Base-by-base conservation (phyloP, 306 rosid species). In the Purshia tridentata region DNA sequence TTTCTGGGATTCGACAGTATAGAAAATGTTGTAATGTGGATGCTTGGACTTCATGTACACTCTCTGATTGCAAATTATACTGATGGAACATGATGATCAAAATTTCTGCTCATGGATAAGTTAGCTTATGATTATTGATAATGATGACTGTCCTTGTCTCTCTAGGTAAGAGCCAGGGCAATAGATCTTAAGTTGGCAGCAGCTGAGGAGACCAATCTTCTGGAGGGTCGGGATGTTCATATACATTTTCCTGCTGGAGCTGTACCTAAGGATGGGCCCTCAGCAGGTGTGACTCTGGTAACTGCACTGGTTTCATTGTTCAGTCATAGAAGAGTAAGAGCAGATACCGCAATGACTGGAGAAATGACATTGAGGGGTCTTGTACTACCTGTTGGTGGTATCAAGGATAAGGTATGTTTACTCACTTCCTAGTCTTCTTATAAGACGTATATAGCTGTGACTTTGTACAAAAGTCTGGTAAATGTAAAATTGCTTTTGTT, bases 201-300 rank as follows among this genome's bases (percentile, higher is more conserved):
- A 72, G 79, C 86, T 41, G 88, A 82, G 70, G 89, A 80, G 72
- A 64, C 84, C 72, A 91, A 76, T 83, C 82, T 94, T 74, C 78
- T 94, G 90, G 91, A 94, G 74, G 96, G 89, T 53, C 94, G 95
- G 44, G 99, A 94, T 72, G 56, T 94, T 85, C 99, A 94, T 77
- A 89, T 94, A 78, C 99, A 94, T 82, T 94, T 94, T 83, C 99
- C 99, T 41, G 97, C 99, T 6, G 99, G 99, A 45, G 97, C 99
- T 74, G 90, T 91, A 68, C 97, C 99, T 20, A 94, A 94, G 83
- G 99, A 94, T 84, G 99, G 99, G 73, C 99, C 99, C 60, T 94
- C 99, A 8, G 99, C 99, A 14, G 99, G 99, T 55, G 99, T 94
- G 87, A 94, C 99, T 73, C 85, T 94, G 77, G 99, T 94, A 63